These are phyloP conservation scores for Scenedesmus sp. DNA, from an alignment of 163 green algal genomes.

Conservation along the genomic window DNA sequence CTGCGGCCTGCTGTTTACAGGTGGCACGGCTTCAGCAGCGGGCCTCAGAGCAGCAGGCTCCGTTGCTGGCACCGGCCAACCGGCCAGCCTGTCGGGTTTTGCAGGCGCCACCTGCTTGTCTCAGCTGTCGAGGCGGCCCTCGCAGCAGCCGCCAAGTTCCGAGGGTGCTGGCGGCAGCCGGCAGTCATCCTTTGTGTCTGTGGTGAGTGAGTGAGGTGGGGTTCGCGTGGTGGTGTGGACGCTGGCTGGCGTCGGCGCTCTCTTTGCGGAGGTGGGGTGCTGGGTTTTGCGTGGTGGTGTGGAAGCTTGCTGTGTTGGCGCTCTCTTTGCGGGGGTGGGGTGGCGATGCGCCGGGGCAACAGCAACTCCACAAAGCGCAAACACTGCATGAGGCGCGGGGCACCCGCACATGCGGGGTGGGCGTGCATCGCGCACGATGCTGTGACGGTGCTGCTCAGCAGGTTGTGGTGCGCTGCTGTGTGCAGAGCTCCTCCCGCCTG, in stretches of 20 bases:
- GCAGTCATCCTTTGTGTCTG: constrained; percentile 42
- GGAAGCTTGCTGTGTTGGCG: neutral
- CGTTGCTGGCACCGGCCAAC: neutral
- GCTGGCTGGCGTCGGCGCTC: too few relatives aligned
- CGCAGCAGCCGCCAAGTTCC: neutral
- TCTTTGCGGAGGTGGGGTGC: too few relatives aligned
- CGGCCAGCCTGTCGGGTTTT: neutral
- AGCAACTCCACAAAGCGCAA: too few relatives aligned
- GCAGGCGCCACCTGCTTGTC: neutral
- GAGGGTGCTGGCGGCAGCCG: neutral
- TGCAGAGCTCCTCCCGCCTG: constrained; percentile 49
- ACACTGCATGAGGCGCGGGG: too few relatives aligned
- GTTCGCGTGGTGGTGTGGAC: too few relatives aligned
- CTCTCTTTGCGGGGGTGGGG: too few relatives aligned
- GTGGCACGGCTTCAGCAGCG: neutral
- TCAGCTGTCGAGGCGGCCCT: constrained; percentile 5
- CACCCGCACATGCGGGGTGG: too few relatives aligned
- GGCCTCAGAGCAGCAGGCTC: neutral
- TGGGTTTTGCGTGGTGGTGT: neutral
- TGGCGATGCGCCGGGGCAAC: neutral
- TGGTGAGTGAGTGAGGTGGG: too few relatives aligned
- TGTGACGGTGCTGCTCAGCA: neutral
- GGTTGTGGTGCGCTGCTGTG: neutral
- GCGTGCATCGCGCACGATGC: neutral
- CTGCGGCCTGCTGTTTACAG: neutral